Base-by-base conservation (phyloP, 2,329 filamentous ascomycete genomes). In the Metarhizium album region DNA sequence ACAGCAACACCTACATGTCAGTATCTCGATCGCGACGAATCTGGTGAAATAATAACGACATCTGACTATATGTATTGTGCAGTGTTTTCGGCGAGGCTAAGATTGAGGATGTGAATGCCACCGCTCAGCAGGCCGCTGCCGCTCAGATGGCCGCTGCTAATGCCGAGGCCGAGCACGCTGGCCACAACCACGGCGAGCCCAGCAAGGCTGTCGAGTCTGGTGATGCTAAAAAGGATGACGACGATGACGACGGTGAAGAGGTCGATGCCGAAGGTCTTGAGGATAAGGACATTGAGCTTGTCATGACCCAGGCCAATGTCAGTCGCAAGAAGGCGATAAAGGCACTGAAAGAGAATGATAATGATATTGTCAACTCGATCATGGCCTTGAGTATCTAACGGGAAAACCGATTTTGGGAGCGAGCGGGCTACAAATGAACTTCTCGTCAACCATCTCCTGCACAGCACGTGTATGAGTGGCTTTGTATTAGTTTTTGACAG, bases 311-410 rank as follows among this genome's bases (percentile, higher is more conserved):
- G 75, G 93, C 93, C 63, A 93, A 79, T 65, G 94, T 98, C 64
- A 95, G 89, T 63, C 83, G 93, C 72, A 96, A 95, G 78, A 97
- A 97, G 83, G 93, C 93, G 55, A 83, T 98, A 77, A 98, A 97
- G 78, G 93, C 94, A 52, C 80, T 98, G 68, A 90, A 90, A 79
- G 93, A 97, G 79, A 98, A 98, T 70, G 91, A 97, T 76, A 96
- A 97, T 67, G 93, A 98, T 70, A 98, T 98, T 76, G 93, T 98
- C 79, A 98, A 98, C 81, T 96, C 93, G 64, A 98, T 98, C 77
- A 98, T 98, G 93, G 90, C 91, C 62, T 76, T 98, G 70, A 90
- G 86, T 78, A 84, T 89, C 79, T 90, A 76, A 69, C 50, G 22
- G 40, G 52, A 55, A 55, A 42, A 57, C 29, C 31, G n/a, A 37